Evolutionary conservation across 495 filamentous ascomycete species (phyloP).

Genomic region (Xylaria flabelliformis): DNA sequence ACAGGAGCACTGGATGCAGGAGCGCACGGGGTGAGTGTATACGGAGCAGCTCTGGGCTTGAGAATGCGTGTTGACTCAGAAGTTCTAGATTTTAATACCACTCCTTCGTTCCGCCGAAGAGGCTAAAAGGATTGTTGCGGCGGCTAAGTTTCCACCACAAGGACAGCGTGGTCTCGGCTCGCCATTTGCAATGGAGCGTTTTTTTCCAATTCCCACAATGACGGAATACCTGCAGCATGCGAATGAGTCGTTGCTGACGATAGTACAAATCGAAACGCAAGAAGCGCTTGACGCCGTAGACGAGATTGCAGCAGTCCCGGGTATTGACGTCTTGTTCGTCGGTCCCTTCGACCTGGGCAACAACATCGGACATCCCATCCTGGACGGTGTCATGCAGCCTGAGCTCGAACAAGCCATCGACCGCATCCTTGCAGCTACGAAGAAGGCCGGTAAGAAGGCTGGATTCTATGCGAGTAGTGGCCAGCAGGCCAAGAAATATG

Average conservation of each 20-base stretch:
- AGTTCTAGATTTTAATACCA: constrained; percentile 63
- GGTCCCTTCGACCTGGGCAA: constrained; percentile 81
- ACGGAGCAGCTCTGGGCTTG: neutral
- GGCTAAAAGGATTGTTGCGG: constrained; percentile 61
- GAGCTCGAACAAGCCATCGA: constrained; percentile 73
- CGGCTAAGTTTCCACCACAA: constrained; percentile 70
- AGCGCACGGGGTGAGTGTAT: constrained; percentile 64
- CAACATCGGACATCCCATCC: constrained; percentile 75
- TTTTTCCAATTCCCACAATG: constrained; percentile 58
- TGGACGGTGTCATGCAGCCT: constrained; percentile 64
- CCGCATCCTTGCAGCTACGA: constrained; percentile 66
- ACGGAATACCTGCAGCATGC: constrained; percentile 76
- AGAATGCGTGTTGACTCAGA: constrained; percentile 35
- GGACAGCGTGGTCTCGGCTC: constrained; percentile 71
- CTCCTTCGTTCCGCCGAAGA: constrained; percentile 70
- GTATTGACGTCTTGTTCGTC: constrained; percentile 77
- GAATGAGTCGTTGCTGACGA: constrained; percentile 72
- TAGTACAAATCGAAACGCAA: constrained; percentile 83
- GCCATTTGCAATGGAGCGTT: constrained; percentile 69
- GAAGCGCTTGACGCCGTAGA: constrained; percentile 73
- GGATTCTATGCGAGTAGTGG: constrained; percentile 79
- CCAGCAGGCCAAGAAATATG: constrained; percentile 66
- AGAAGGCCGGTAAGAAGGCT: constrained; percentile 71
- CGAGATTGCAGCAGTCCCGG: constrained; percentile 72
- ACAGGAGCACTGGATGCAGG: constrained; percentile 71